Evolutionary conservation across 257 asterid genomes (phyloP).

Genomic region (Solanum chiquidenum): DNA sequence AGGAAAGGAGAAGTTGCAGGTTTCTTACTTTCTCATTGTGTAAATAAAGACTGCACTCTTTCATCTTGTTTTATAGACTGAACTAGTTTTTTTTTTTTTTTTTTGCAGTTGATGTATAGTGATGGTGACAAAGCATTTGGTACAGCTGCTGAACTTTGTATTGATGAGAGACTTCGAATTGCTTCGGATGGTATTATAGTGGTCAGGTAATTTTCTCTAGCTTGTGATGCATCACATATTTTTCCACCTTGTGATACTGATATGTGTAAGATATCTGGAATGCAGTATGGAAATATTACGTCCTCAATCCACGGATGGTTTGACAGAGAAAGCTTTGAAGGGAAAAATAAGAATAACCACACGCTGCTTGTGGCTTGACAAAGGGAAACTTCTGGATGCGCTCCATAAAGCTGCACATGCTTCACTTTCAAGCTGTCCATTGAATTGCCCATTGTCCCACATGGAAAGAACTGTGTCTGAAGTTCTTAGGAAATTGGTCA

Average conservation of each 20-base stretch:
- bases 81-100: neutral
- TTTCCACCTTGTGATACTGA: slow-evolving; percentile 7
- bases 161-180: slow-evolving; percentile 87
- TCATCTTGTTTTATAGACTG: neutral
- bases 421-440: slow-evolving; percentile 85
- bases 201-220: slow-evolving; percentile 41
- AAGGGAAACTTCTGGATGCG: slow-evolving; percentile 93
- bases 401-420: slow-evolving; percentile 97
- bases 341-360: slow-evolving; percentile 96
- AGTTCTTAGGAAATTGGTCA: slow-evolving; percentile 80
- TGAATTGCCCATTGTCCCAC: slow-evolving; percentile 69
- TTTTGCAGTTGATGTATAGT: slow-evolving; percentile 82
- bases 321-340: slow-evolving; percentile 45
- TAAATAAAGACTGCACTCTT: neutral
- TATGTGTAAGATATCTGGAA: neutral
- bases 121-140: slow-evolving; percentile 99
- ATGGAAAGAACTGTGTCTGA: slow-evolving; percentile 91
- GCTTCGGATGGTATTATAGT: slow-evolving; percentile 96
- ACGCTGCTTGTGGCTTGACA: slow-evolving; percentile 98
- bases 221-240: neutral
- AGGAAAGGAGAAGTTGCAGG: slow-evolving; percentile 96
- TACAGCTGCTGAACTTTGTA: slow-evolving; percentile 72
- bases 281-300: slow-evolving; percentile 95
- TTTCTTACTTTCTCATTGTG: slow-evolving; percentile 11
- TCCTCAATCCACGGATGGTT: slow-evolving; percentile 42